Percentiles rank a stretch among this genome's conserved stretches.
These are phyloP conservation scores for Fraxinus sp. DNA, from an alignment of 305 asterid species.

Conservation along the genomic window DNA sequence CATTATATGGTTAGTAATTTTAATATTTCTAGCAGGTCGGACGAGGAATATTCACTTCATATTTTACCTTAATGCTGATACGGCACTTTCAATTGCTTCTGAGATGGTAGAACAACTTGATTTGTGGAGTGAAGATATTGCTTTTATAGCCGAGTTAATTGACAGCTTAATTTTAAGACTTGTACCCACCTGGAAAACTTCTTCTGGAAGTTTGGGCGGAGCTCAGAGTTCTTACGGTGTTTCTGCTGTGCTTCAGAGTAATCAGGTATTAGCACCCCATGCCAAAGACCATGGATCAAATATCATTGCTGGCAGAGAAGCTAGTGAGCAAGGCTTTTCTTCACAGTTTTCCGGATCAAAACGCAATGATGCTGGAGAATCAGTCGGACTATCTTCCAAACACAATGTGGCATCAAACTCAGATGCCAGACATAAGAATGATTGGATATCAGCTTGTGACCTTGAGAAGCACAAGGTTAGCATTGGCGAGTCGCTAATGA, in stretches of 20 bases:
- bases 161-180: constrained; percentile 38
- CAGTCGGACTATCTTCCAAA: constrained; percentile 17
- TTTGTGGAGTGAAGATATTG: constrained; percentile 46
- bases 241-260: constrained; percentile 17
- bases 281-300: constrained; percentile 13
- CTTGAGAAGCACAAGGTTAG: constrained; percentile 26
- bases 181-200: constrained; percentile 36
- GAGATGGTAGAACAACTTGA: constrained; percentile 73
- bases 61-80: constrained; percentile 53
- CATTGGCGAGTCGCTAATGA: constrained; percentile 33
- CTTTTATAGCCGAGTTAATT: constrained; percentile 55
- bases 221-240: constrained; percentile 21
- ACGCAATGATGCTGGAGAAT: constrained; percentile 15
- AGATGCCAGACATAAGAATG: constrained; percentile 23
- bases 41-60: constrained; percentile 52
- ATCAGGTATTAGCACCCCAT: constrained; percentile 4
- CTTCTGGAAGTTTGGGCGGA: constrained; percentile 28
- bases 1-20: neutral
- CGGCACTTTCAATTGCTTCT: constrained; percentile 55
- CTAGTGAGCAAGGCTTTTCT: constrained; percentile 12
- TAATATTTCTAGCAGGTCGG: constrained; percentile 37
- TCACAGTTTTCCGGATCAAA: constrained; percentile 18
- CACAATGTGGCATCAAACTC: constrained; percentile 17
- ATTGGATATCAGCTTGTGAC: constrained; percentile 15
- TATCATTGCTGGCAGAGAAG: constrained; percentile 18